Percentiles rank a stretch among this genome's conserved stretches.
These are phyloP conservation scores for Russula emetica DNA, from an alignment of 768 basidiomycete genomes.

Conservation along the genomic window DNA sequence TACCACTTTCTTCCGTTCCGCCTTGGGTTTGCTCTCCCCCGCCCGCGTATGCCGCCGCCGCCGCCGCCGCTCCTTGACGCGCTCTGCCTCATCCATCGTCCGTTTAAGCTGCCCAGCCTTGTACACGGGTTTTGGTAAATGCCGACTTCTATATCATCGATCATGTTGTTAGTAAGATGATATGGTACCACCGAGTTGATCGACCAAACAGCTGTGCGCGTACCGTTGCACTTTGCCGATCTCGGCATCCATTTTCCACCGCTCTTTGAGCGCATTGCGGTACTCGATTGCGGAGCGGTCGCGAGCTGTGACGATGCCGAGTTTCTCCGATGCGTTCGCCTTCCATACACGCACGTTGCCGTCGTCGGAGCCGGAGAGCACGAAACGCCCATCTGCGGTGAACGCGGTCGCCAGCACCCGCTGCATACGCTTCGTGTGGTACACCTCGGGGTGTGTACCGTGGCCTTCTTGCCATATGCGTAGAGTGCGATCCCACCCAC, in stretches of 20 bases:
- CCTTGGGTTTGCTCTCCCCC: constrained; percentile 82
- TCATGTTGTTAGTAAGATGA: no score
- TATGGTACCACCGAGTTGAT: neutral
- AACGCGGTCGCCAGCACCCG: constrained; percentile 86
- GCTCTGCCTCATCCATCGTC: constrained; percentile 85
- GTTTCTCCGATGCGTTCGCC: constrained; percentile 83
- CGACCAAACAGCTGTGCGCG: constrained; percentile 31
- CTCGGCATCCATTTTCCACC: constrained; percentile 82
- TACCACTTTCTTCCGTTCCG: constrained; percentile 87
- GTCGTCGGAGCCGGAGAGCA: constrained; percentile 88
- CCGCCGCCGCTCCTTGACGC: constrained; percentile 91
- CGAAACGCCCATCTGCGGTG: constrained; percentile 87
- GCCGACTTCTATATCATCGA: constrained; percentile 51
- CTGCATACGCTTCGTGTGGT: constrained; percentile 99
- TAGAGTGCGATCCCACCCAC: constrained; percentile 93
- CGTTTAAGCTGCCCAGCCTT: constrained; percentile 82
- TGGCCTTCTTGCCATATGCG: constrained; percentile 88
- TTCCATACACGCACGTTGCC: constrained; percentile 97
- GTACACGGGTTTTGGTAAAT: constrained; percentile 88
- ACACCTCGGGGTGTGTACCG: constrained; percentile 81
- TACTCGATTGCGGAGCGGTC: constrained; percentile 93
- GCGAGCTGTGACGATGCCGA: constrained; percentile 85
- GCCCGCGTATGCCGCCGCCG: constrained; percentile 84
- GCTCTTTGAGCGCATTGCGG: constrained; percentile 76
- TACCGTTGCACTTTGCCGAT: constrained; percentile 80